Conservation (phyloP, 208 protist genomes). For the Acanthamoeba lenticulata region DNA sequence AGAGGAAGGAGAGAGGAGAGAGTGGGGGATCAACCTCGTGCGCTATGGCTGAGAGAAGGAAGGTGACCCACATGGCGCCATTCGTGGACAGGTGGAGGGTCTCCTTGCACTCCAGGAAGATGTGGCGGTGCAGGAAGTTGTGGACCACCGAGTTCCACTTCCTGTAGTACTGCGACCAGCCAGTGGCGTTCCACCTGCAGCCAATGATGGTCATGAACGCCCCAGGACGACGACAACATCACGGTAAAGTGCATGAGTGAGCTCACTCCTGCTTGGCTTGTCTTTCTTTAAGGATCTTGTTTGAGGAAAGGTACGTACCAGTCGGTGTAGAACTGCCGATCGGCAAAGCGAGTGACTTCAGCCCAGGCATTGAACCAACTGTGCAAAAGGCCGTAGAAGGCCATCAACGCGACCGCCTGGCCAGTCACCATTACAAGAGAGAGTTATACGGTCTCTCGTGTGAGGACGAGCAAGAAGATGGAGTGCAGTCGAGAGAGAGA, state of each 20-base stretch:
- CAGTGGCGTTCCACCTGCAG: slow-evolving; percentile 38
- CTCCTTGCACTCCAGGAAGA: slow-evolving; percentile 43
- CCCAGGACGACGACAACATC: background rate
- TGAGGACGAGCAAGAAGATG: background rate
- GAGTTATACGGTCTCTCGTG: background rate
- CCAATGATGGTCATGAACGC: background rate
- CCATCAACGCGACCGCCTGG: slow-evolving; percentile 49
- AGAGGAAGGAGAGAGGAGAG: background rate
- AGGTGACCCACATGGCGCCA: slow-evolving; percentile 42
- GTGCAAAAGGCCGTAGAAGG: slow-evolving; percentile 30
- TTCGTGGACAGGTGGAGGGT: slow-evolving; percentile 15
- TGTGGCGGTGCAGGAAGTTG: slow-evolving; percentile 25
- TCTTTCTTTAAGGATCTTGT: background rate
- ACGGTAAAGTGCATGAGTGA: background rate
- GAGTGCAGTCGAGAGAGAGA: too few relatives aligned
- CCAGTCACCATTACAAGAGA: background rate
- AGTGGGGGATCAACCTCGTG: slow-evolving; percentile 14
- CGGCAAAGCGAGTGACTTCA: slow-evolving; percentile 64
- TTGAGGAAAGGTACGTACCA: background rate
- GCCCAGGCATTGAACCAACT: slow-evolving; percentile 55
- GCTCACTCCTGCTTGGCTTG: background rate
- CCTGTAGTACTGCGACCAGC: slow-evolving; percentile 31
- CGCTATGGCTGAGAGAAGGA: slow-evolving; percentile 42
- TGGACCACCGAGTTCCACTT: slow-evolving; percentile 68
- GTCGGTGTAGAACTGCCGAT: slow-evolving; percentile 36